Conservation (phyloP, 139 green algal species). For the Closterium sp. region DNA sequence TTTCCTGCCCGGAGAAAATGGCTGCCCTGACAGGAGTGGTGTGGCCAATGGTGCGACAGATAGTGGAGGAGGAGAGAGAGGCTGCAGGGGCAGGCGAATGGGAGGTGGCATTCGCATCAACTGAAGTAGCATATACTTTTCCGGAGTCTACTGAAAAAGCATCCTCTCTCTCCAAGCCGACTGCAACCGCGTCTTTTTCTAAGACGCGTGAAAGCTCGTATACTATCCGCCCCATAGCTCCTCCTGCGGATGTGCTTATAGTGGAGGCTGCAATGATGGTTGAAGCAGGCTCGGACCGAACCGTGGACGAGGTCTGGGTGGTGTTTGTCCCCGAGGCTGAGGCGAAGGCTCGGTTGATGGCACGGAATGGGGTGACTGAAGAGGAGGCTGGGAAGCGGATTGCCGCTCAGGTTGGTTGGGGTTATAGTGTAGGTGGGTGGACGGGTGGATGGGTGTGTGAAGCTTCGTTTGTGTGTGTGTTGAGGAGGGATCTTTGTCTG, state of each 20-base stretch:
- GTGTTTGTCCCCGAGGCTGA: constrained; percentile 24
- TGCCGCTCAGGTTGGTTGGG: constrained; percentile 11
- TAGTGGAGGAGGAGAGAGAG: constrained; percentile 36
- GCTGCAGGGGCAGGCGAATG: background rate
- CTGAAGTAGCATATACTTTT: background rate
- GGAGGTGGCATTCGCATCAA: background rate
- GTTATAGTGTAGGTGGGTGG: too few relatives aligned
- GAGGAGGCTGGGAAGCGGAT: constrained; percentile 37
- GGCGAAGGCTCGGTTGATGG: constrained; percentile 33
- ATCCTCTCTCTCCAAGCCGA: too few relatives aligned
- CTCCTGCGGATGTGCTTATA: constrained; percentile 4
- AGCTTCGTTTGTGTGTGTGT: background rate
- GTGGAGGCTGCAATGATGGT: constrained; percentile 37
- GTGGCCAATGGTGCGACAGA: constrained; percentile 26
- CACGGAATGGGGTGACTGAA: constrained; percentile 20
- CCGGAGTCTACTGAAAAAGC: background rate
- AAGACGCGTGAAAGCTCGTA: too few relatives aligned
- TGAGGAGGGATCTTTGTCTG: background rate
- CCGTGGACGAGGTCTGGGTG: constrained; percentile 47
- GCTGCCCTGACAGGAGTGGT: constrained; percentile 28
- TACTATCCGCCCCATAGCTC: background rate
- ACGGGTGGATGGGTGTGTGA: background rate
- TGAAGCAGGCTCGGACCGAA: constrained; percentile 19
- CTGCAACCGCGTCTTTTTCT: too few relatives aligned
- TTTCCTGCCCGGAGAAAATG: constrained; percentile 18